Base-by-base conservation (phyloP, 768 basidiomycete genomes). In the Trametes maxima region DNA sequence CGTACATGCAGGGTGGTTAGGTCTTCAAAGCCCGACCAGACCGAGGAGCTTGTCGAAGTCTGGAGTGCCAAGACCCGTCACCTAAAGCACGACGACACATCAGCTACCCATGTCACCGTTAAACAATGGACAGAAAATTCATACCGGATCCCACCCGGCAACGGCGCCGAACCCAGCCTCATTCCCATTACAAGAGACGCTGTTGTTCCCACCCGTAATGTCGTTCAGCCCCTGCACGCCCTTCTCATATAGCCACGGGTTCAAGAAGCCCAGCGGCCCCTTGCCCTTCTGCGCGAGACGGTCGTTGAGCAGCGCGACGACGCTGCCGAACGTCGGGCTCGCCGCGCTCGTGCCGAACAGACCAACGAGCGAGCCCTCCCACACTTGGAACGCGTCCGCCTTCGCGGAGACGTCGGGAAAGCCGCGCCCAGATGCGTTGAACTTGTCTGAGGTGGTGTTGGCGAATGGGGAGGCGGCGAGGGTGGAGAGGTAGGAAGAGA, bases 341-440 rank as follows among this genome's bases (percentile, higher is more conserved):
- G 75, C 72, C 61, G 70, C 72, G 55, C 69, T 70, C 22, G 76
- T 77, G 14, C 76, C 75, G 16, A 54, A 68, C 53, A 73, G 69
- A 42, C 66, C 47, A 10, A 44, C 66, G 1, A 59, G 19, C 35
- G 65, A 25, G 25, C 56, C 60, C 48, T 63, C 57, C 59, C 56
- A 43, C 36, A 71, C 60, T 47, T 72, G 71, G 55, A 73, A 73
- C 64, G 72, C 69, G 42, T 72, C 60, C 12, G 74, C 77, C 59
- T 72, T 67, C 5, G 82, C 79, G 33, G 79, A 70, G 48, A 83
- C 70, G 70, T 83, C 81, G 28, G 83, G 82, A 71, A 75, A 83
- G 0, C 66, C 79, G 48, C 81, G 80, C 24, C 79, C 79, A 67
- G 59, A 70, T 47, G 50, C 49, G 58, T 68, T 72, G 64, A 73